Evolutionary conservation across 768 basidiomycete genomes (phyloP).

Genomic region (Ramaria sp.): DNA sequence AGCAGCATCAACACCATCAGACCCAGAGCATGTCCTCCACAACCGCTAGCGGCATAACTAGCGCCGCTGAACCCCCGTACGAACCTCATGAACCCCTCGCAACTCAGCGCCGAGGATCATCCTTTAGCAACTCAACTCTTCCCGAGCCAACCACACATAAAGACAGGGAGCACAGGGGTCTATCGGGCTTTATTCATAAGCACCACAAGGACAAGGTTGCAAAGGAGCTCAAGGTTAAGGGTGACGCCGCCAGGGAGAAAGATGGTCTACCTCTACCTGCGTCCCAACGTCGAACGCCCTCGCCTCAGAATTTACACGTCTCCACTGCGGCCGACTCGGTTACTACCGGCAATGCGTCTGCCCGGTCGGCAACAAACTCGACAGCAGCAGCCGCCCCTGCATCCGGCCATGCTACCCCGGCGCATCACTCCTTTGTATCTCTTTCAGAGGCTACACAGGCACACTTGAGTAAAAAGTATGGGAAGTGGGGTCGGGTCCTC

Average conservation of each 20-base stretch:
- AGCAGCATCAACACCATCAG: conserved; percentile 18
- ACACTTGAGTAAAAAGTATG: conserved; percentile 96
- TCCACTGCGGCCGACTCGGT: no score
- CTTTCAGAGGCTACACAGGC: conserved; percentile 79
- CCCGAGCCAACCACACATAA: no score
- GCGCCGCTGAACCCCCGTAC: conserved; percentile 18
- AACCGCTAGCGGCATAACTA: conserved; percentile 15
- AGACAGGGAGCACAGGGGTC: neutral
- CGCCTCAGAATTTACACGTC: no score
- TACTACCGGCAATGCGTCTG: conserved; percentile 14
- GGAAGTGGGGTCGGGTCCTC: conserved; percentile 94
- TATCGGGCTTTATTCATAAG: no score
- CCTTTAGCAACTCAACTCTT: conserved; percentile 15
- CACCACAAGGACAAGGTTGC: conserved; percentile 15
- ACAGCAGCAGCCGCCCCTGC: no score
- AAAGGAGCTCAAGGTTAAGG: no score
- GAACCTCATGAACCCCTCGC: conserved; percentile 27
- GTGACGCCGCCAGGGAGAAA: no score
- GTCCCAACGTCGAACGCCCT: conserved; percentile 19
- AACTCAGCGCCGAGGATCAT: conserved; percentile 20
- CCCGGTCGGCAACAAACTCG: conserved; percentile 18
- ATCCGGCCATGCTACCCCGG: conserved; percentile 20
- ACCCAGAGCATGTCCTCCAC: conserved; percentile 12
- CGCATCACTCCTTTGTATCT: conserved; percentile 36
- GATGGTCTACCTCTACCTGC: no score